Base-by-base conservation (phyloP, 345 rosid genomes). In the Euphorbia lathyris region DNA sequence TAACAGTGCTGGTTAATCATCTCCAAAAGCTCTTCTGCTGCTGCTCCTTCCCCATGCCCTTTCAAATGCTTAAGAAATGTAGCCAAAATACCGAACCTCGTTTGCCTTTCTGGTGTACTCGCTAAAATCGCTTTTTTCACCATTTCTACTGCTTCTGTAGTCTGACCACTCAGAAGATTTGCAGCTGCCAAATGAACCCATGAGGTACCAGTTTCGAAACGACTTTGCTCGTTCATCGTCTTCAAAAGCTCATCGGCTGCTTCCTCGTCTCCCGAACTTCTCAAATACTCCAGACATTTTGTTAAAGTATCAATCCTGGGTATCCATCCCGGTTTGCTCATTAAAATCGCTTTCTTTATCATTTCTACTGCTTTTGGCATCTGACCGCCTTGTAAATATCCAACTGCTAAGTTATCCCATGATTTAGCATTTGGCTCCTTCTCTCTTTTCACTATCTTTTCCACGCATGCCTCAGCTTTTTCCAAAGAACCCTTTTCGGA, bases 311-410 rank as follows among this genome's bases (percentile, higher is more conserved):
- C 19, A 42, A 27, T 58, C 7, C 43, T 30, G 22, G 82, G 82
- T 45, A 55, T 67, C 76, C 74, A 58, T 29, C 58, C 59, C 10
- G 47, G 67, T 34, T 53, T 71, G 58, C 80, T 71, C 51, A 63
- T 68, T 81, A 70, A 71, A 16, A 83, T 68, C 0, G 86, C 83
- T 69, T 58, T 80, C 80, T 72, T 82, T 72, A 81, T 50, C 36
- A 76, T 73, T 75, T 85, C 86, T 36, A 80, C 79, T 9, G 86
- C 82, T 69, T 87, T 83, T 7, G 38, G 74, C 81, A 78, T 83
- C 75, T 80, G 71, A 63, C 77, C 81, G 1, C 65, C 63, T 45
- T 29, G 34, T 34, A 13, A 4, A 47, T 73, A 77, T 45, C 78
- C 83, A 3, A 1, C 19, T 22, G 83, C 78, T 48, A 73, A 47